A percentile compares a stretch with the other conserved stretches of the same genome.
Evolutionary conservation across 352 stramenopile genomes (phyloP).

Genomic region (Elongisporangium prolatum): DNA sequence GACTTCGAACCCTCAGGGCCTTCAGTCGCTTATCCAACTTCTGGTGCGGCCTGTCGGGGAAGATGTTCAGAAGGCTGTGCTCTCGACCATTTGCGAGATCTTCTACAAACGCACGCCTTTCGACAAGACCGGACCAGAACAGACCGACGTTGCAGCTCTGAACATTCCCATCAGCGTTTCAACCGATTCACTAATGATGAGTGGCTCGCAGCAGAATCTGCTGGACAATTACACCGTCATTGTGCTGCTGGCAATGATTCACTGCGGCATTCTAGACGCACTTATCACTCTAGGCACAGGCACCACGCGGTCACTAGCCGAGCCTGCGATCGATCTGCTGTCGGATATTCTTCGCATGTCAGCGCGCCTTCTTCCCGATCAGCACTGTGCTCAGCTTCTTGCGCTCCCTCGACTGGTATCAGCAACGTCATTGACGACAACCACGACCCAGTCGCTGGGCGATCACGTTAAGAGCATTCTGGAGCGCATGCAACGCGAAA

Average conservation of each 20-base stretch:
- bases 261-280: conserved; percentile 79
- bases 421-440: conserved; percentile 69
- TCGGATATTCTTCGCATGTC: conserved; percentile 84
- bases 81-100: conserved; percentile 87
- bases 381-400: conserved; percentile 77
- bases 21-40: conserved; percentile 83
- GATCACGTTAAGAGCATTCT: conserved; percentile 69
- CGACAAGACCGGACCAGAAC: conserved; percentile 48
- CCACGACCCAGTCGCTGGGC: conserved; percentile 61
- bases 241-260: conserved; percentile 80
- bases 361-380: conserved; percentile 72
- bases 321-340: conserved; percentile 81
- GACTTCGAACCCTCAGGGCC: conserved; percentile 82
- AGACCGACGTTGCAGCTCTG: conserved; percentile 27
- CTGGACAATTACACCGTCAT: conserved; percentile 88
- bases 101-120: conserved; percentile 86
- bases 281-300: conserved; percentile 80
- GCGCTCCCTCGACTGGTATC: conserved; percentile 77
- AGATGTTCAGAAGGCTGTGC: conserved; percentile 84
- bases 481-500: conserved; percentile 75
- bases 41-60: conserved; percentile 85
- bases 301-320: conserved; percentile 61
- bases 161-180: conserved; percentile 69
- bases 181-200: conserved; percentile 9
- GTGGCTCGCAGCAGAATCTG: conserved; percentile 66